Evolutionary conservation across 2,329 filamentous ascomycete species (phyloP).

Genomic region (Microsporum ferrugineum): DNA sequence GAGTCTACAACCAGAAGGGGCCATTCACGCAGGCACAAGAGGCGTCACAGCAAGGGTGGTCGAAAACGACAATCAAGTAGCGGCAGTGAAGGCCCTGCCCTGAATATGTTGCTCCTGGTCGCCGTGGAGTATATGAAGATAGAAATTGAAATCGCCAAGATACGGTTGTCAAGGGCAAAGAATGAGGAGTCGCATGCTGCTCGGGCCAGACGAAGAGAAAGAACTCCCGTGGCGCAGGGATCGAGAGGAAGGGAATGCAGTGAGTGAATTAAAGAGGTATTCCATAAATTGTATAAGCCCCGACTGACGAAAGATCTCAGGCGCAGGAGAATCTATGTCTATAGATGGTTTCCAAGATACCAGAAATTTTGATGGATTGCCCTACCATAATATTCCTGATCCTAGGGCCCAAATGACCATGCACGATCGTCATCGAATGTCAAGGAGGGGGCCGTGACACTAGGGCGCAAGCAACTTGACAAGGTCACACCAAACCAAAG

Average conservation of each 20-base stretch:
- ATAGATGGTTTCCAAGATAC: not conserved
- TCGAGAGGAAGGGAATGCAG: not conserved
- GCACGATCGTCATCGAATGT: not conserved
- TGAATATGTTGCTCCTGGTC: slow-evolving; percentile 2
- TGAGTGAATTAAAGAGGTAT: not conserved
- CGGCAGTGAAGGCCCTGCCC: not conserved
- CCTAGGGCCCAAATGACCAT: not conserved
- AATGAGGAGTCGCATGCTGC: not conserved
- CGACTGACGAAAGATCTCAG: not conserved
- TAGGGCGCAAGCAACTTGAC: not conserved
- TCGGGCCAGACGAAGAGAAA: not conserved
- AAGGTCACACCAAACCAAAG: not conserved
- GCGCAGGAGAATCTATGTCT: not conserved
- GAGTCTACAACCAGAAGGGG: not conserved
- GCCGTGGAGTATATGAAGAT: slow-evolving; percentile 3
- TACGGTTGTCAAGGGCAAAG: slow-evolving; percentile 4
- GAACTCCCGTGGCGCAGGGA: not conserved
- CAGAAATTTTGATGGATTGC: not conserved
- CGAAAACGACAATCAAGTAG: not conserved
- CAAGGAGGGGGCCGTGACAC: not conserved
- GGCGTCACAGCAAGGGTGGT: not conserved
- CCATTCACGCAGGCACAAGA: not conserved
- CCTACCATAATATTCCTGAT: not conserved
- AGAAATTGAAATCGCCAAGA: slow-evolving; percentile 7
- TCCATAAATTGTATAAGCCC: not conserved